Percentiles rank a stretch among this genome's conserved stretches.
These are phyloP conservation scores for Talaromyces trachyspermus DNA, from an alignment of 495 filamentous ascomycete genomes.

Conservation along the genomic window DNA sequence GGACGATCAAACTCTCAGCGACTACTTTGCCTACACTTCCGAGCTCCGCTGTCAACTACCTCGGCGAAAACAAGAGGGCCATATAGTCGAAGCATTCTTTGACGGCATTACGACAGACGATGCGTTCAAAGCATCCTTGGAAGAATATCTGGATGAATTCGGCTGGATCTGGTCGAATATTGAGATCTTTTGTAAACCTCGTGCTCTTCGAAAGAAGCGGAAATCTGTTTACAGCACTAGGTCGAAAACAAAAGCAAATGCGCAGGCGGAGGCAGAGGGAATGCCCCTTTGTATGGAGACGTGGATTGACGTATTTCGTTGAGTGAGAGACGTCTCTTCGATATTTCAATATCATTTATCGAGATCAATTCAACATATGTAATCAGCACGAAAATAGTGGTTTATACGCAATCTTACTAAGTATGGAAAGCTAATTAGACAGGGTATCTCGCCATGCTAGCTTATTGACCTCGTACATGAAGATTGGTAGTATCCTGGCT, in stretches of 20 bases:
- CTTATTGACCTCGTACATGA: too few species aligned
- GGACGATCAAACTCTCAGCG: conserved; percentile 8
- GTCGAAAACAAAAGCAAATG: not conserved
- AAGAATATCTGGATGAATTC: conserved; percentile 13
- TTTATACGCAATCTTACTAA: not conserved
- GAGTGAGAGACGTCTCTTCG: not conserved
- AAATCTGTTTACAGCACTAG: conserved; percentile 1
- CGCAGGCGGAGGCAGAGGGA: not conserved
- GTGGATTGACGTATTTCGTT: not conserved
- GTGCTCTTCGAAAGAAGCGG: not conserved
- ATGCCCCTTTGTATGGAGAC: too few species aligned
- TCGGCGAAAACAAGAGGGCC: conserved; percentile 10
- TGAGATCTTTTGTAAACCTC: conserved; percentile 5
- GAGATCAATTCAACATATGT: too few species aligned
- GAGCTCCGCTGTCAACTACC: conserved; percentile 4
- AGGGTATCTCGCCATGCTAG: too few species aligned
- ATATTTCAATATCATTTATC: too few species aligned
- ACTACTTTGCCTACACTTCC: conserved; percentile 18
- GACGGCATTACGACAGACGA: conserved; percentile 12
- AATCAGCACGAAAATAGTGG: too few species aligned
- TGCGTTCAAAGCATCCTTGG: conserved; percentile 7
- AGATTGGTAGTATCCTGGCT: too few species aligned
- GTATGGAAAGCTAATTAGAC: too few species aligned
- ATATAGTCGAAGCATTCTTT: conserved; percentile 21
- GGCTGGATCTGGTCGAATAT: conserved; percentile 21